phyloP scores from a whole-genome alignment of 2,329 filamentous ascomycete genomes.

The Dactylellina haptotyla region DNA sequence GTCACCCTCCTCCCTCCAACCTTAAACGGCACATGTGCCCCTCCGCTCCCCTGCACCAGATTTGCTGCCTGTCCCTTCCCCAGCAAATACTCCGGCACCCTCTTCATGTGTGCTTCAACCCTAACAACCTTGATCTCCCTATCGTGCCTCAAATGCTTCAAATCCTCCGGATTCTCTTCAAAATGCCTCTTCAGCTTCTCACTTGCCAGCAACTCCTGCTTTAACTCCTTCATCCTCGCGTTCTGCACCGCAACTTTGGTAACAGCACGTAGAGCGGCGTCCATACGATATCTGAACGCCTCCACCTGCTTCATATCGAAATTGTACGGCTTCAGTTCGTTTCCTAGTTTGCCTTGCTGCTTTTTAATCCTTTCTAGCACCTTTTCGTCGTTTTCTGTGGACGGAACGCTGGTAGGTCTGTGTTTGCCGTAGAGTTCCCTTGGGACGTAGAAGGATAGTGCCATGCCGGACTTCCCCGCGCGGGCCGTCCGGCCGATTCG shows the following conservation, averaged over 20 bases:
- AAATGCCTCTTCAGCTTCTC: constrained; percentile 96
- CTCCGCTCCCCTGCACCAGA: constrained; percentile 76
- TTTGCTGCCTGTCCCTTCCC: constrained; percentile 78
- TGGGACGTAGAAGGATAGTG: constrained; percentile 93
- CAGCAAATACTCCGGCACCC: constrained; percentile 92
- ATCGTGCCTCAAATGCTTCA: constrained; percentile 88
- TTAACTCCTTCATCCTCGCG: constrained; percentile 85
- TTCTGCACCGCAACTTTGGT: constrained; percentile 90
- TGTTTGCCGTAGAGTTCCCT: constrained; percentile 85
- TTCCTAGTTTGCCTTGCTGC: constrained; percentile 79
- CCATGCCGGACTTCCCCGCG: constrained; percentile 90
- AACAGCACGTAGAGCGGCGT: constrained; percentile 87
- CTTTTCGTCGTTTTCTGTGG: constrained; percentile 83
- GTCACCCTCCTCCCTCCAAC: constrained; percentile 64
- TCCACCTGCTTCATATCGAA: constrained; percentile 96
- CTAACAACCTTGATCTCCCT: constrained; percentile 83
- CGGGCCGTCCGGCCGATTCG: constrained; percentile 92
- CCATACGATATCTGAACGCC: constrained; percentile 92
- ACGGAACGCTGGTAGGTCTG: constrained; percentile 80
- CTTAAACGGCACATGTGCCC: constrained; percentile 68
- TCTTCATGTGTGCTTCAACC: constrained; percentile 88
- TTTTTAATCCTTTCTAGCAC: constrained; percentile 81
- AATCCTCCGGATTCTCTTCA: constrained; percentile 92
- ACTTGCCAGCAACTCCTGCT: constrained; percentile 88
- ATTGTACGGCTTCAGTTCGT: constrained; percentile 86